Percentiles rank a stretch among this genome's conserved stretches.
Evolutionary conservation across 805 yeast genomes (phyloP).

Genomic region (Lachancea quebecensis): DNA sequence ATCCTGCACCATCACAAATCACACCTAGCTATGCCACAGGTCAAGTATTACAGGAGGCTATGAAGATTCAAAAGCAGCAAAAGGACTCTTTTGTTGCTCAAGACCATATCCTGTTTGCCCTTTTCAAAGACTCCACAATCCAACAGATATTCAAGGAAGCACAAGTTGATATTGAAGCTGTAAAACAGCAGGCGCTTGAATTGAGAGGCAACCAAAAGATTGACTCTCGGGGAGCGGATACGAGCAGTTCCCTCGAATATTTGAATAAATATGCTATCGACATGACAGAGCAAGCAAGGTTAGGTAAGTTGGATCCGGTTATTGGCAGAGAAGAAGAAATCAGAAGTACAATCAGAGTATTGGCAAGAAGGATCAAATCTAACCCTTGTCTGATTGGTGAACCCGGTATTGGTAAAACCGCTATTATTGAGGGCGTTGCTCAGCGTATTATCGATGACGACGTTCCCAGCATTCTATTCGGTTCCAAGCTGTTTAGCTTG

Average conservation of each 20-base stretch:
- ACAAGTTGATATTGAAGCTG: conserved; percentile 56
- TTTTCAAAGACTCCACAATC: conserved; percentile 70
- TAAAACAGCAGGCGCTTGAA: conserved; percentile 70
- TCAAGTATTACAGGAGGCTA: conserved; percentile 65
- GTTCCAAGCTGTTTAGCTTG: conserved; percentile 74
- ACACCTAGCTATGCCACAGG: conserved; percentile 72
- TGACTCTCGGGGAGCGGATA: conserved; percentile 90
- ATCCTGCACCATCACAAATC: conserved; percentile 81
- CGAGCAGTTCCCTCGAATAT: conserved; percentile 78
- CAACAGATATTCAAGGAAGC: conserved; percentile 67
- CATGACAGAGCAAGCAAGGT: conserved; percentile 86
- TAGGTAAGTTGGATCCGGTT: conserved; percentile 95
- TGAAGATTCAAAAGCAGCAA: conserved; percentile 74
- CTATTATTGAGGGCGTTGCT: conserved; percentile 97
- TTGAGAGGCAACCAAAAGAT: conserved; percentile 88
- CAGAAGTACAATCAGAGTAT: conserved; percentile 85
- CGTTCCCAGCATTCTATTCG: conserved; percentile 81
- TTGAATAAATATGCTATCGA: conserved; percentile 86
- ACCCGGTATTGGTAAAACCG: conserved; percentile 99
- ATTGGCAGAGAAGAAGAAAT: conserved; percentile 99
- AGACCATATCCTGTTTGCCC: conserved; percentile 83
- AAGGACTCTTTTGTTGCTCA: conserved; percentile 90
- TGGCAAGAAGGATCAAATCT: conserved; percentile 95
- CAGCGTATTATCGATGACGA: conserved; percentile 94
- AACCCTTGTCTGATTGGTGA: conserved; percentile 97